Evolutionary conservation across 495 filamentous ascomycete genomes (phyloP), one percentile per base, ranked within the genome.

Genomic region (Xanthoparmelia taractica): DNA sequence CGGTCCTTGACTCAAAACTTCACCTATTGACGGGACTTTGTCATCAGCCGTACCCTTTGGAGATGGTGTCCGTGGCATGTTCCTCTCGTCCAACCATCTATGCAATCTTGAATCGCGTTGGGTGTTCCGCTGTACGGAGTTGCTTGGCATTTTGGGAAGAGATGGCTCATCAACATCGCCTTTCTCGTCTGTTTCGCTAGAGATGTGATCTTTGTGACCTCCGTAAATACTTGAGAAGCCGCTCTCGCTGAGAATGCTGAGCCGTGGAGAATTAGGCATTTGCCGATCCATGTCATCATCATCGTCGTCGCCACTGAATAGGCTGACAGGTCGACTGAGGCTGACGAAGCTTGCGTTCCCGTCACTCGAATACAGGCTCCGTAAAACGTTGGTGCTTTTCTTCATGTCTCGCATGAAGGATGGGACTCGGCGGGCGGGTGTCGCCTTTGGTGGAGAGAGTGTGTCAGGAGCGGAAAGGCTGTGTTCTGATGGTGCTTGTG

Each of bases 171-270:
- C 10, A 13, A 23, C 25, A 33, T 18, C 45, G 47, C 40, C 38
- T 29, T 60, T 37, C 31, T n/a, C 41, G 2, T 45, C 20, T 45
- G 20, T 25, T 23, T 63, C 52, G 25, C 54, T 61, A 20, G 41
- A 34, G 18, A 43, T 50, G 13, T 60, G 47, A 31, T 67, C 65
- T 43, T 40, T 67, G 3, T 10, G 38, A 20, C 55, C 58, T 25
- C 65, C 87, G 61, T 86, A 85, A 8, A 89, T 77, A 69, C 85
- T 87, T 15, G 88, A 67, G 66, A 92, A 89, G 37, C 87, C 90
- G 68, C 87, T 90, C 72, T 93, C 88, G 69, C 89, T 92, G 34
- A 93, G 78, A 23, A 89, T 79, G 66, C 89, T 92, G 25, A 92
- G 74, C 56, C 86, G 80, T 11, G 88, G 88, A 57, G 87, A 90